These are phyloP conservation scores for Clonostachys solani DNA, from an alignment of 2,329 filamentous ascomycete species.

Conservation along the genomic window DNA sequence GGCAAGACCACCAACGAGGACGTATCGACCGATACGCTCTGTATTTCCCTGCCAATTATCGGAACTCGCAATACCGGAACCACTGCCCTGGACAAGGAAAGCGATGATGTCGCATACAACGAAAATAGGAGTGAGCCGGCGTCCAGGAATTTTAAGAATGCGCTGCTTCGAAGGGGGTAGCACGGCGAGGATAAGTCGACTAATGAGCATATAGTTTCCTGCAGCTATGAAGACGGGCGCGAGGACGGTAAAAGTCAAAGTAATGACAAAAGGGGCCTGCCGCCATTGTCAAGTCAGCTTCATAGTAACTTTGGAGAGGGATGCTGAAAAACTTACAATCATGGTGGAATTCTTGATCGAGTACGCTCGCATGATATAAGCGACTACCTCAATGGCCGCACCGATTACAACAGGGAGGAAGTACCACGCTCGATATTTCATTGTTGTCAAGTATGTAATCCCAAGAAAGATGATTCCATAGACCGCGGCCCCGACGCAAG, in stretches of 20 bases:
- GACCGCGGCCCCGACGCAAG: conserved; percentile 32
- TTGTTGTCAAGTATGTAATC: conserved; percentile 32
- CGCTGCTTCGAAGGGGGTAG: conserved; percentile 23
- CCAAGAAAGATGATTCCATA: conserved; percentile 30
- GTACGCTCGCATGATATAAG: conserved; percentile 30
- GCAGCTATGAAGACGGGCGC: conserved; percentile 44
- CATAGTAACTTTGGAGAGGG: background rate
- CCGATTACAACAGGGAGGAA: conserved; percentile 37
- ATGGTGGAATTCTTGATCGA: conserved; percentile 25
- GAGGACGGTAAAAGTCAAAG: conserved; percentile 36
- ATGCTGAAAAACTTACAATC: conserved; percentile 18
- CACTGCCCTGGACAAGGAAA: conserved; percentile 37
- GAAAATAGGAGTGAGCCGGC: conserved; percentile 37
- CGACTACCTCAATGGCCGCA: conserved; percentile 32
- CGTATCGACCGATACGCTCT: conserved; percentile 29
- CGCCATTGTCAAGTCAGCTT: no score
- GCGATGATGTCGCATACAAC: conserved; percentile 38
- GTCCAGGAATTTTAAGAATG: conserved; percentile 27
- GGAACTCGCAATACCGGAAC: conserved; percentile 34
- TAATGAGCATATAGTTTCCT: conserved; percentile 45
- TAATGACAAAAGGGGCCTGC: conserved; percentile 29
- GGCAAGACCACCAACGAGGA: conserved; percentile 34
- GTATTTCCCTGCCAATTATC: conserved; percentile 33
- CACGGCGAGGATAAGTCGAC: conserved; percentile 33
- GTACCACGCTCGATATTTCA: conserved; percentile 34